These are phyloP conservation scores for Halteria grandinella DNA, from an alignment of 73 alveolate species.

Conservation along the genomic window DNA sequence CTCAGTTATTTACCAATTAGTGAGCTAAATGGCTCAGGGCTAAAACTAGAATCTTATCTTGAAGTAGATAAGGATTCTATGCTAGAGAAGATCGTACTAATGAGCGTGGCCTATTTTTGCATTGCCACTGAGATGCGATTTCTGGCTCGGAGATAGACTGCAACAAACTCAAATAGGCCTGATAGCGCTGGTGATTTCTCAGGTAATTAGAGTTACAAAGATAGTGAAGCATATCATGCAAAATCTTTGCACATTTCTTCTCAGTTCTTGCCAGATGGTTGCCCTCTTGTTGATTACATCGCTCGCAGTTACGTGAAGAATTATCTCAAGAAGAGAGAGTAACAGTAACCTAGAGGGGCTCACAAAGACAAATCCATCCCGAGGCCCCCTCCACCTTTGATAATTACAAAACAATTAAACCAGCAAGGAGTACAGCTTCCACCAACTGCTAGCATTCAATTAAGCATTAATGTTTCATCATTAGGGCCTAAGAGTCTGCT, in stretches of 20 bases:
- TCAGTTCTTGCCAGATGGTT: slow-evolving; percentile 54
- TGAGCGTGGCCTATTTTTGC: slow-evolving; percentile 78
- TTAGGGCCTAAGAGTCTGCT: no score
- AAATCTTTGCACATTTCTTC: slow-evolving; percentile 47
- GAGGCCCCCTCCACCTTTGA: no score
- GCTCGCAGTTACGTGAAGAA: slow-evolving; percentile 52
- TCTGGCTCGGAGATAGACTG: slow-evolving; percentile 23
- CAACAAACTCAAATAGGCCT: no score
- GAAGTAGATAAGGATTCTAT: slow-evolving; percentile 82
- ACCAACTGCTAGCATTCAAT: no score
- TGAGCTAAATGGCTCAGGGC: no score
- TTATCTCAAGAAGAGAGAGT: slow-evolving; percentile 31
- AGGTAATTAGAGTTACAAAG: slow-evolving; percentile 9
- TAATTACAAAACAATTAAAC: no score
- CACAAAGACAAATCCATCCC: no score
- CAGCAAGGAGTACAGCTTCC: no score
- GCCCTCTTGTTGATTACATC: slow-evolving; percentile 62
- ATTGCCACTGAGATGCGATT: slow-evolving; percentile 82
- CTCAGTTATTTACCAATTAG: slow-evolving; percentile 52
- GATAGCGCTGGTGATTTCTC: no score
- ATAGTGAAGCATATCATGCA: slow-evolving; percentile 69
- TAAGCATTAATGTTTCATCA: no score
- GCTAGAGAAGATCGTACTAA: slow-evolving; percentile 79
- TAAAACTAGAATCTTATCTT: slow-evolving; percentile 54
- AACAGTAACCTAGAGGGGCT: no score